These are phyloP conservation scores for Fusarium sp. DNA, from an alignment of 2,329 filamentous ascomycete genomes.

Conservation along the genomic window DNA sequence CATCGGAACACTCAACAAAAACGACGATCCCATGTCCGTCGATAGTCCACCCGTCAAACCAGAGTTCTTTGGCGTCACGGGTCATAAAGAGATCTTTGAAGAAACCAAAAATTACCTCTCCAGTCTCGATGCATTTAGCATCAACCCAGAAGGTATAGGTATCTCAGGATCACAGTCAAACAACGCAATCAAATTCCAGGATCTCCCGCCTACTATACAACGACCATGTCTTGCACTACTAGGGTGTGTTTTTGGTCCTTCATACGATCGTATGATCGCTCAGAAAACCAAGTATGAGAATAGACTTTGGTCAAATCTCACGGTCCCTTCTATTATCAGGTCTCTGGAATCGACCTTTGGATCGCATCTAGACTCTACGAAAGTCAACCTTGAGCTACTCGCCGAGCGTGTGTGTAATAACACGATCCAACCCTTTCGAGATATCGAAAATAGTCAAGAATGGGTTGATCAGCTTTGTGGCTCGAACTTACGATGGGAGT, in stretches of 20 bases:
- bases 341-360: slow-evolving; percentile 1
- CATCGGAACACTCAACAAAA: background rate
- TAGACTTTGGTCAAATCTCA: slow-evolving; percentile 9
- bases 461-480: slow-evolving; percentile 17
- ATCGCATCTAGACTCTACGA: rapidly evolving
- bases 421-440: background rate
- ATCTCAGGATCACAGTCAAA: background rate
- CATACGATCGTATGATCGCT: background rate
- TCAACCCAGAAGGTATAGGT: background rate
- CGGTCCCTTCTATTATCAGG: background rate
- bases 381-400: background rate
- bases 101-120: slow-evolving; percentile 14
- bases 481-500: slow-evolving; percentile 9
- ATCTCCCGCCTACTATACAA: background rate
- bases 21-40: background rate
- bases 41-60: background rate
- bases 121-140: background rate
- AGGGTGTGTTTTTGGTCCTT: background rate
- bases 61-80: slow-evolving; percentile 9
- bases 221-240: background rate
- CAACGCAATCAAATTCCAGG: background rate
- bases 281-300: background rate
- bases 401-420: slow-evolving; percentile 7
- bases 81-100: slow-evolving; percentile 8
- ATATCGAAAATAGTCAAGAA: background rate